Percentiles rank a stretch among this genome's conserved stretches.
Conservation (phyloP, 2,329 filamentous ascomycete species). For the Penicillium corylophilum region DNA sequence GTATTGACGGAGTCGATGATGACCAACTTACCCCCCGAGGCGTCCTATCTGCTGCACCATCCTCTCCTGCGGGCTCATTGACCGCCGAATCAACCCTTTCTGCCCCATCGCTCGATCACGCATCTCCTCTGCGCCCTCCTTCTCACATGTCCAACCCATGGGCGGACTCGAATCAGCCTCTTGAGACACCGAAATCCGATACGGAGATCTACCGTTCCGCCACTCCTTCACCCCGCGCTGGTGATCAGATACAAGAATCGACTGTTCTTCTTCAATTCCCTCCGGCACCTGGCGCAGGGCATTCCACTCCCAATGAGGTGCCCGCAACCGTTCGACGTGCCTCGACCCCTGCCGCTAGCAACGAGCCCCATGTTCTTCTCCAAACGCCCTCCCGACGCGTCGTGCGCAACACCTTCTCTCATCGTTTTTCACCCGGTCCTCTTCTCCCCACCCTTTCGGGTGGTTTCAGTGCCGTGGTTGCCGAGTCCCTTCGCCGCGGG, state of each 20-base stretch:
- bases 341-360: conserved; percentile 18
- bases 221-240: conserved; percentile 27
- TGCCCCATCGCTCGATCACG: conserved; percentile 25
- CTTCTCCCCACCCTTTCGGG: conserved; percentile 61
- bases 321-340: conserved; percentile 16
- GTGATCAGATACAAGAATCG: conserved; percentile 24
- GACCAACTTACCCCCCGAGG: conserved; percentile 34
- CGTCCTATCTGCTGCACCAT: conserved; percentile 31
- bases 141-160: conserved; percentile 41
- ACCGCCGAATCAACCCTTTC: conserved; percentile 31
- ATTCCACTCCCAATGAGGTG: conserved; percentile 14
- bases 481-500: conserved; percentile 62
- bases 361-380: conserved; percentile 20
- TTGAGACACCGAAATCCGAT: conserved; percentile 22
- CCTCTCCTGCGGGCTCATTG: conserved; percentile 35
- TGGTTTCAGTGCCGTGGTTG: conserved; percentile 62
- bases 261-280: conserved; percentile 42
- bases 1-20: conserved; percentile 34
- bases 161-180: conserved; percentile 28
- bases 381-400: conserved; percentile 41
- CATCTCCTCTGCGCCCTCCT: conserved; percentile 34
- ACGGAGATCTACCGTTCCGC: conserved; percentile 24
- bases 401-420: conserved; percentile 49
- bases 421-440: conserved; percentile 57
- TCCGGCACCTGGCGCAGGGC: conserved; percentile 37